Percentiles rank a stretch among this genome's conserved stretches.
Evolutionary conservation across 2,329 filamentous ascomycete species (phyloP).

Genomic region (Sclerotinia glacialis): DNA sequence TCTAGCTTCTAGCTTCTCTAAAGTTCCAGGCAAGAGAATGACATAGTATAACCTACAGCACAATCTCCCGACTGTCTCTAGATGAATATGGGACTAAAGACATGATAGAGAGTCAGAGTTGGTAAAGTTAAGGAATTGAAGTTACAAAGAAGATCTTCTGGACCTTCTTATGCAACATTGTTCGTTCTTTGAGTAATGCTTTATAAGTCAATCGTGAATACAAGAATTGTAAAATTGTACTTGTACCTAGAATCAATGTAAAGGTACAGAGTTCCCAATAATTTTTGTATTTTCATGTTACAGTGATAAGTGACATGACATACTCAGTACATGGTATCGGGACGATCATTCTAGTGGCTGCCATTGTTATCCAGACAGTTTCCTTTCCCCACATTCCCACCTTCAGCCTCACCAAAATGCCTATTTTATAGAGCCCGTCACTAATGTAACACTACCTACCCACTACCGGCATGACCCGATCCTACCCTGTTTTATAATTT

Average conservation of each 20-base stretch:
- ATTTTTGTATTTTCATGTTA: background rate
- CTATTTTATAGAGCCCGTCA: background rate
- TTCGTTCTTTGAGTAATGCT: slow-evolving; percentile 6
- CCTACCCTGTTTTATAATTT: background rate
- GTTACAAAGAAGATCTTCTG: slow-evolving; percentile 11
- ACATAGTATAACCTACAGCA: slow-evolving; percentile 59
- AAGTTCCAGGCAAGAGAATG: background rate
- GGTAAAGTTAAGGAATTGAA: background rate
- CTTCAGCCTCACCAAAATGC: slow-evolving; percentile 12
- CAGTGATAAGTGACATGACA: background rate
- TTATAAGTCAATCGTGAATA: slow-evolving; percentile 5
- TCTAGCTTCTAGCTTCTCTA: background rate
- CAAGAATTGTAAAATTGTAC: background rate
- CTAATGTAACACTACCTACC: background rate
- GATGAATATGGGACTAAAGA: slow-evolving; percentile 76
- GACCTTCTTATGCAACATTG: slow-evolving; percentile 12
- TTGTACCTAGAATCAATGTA: background rate
- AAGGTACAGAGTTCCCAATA: background rate
- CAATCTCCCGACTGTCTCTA: slow-evolving; percentile 72
- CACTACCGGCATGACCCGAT: background rate
- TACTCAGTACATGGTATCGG: background rate
- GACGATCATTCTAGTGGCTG: slow-evolving; percentile 3
- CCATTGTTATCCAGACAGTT: slow-evolving; percentile 5
- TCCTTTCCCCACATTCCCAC: slow-evolving; percentile 2
- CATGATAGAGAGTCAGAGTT: slow-evolving; percentile 41